Evolutionary conservation across 805 yeast genomes (phyloP).

Genomic region (Myxozyma neglecta): DNA sequence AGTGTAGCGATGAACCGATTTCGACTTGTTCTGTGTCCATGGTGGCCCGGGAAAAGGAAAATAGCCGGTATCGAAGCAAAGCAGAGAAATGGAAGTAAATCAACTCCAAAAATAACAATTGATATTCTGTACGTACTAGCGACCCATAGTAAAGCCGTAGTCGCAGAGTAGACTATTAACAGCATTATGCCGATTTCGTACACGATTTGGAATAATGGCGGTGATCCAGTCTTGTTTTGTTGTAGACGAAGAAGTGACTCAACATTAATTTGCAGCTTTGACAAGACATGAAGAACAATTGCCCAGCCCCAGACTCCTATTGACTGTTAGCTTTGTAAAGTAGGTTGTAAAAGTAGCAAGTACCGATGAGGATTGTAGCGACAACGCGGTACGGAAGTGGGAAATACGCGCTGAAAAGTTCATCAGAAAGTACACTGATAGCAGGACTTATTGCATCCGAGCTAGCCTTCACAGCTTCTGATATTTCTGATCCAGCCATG

Average conservation of each 20-base stretch:
- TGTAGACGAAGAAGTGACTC: constrained; percentile 32
- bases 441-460: not conserved
- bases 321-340: not conserved
- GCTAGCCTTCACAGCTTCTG: not conserved
- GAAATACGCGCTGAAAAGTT: constrained; percentile 40
- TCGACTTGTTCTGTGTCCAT: constrained; percentile 42
- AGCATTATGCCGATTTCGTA: constrained; percentile 41
- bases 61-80: constrained; percentile 41
- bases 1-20: constrained; percentile 48
- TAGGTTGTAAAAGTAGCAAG: not conserved
- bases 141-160: constrained; percentile 39
- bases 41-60: constrained; percentile 43
- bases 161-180: constrained; percentile 33
- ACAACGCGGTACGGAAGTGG: constrained; percentile 52
- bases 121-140: constrained; percentile 28
- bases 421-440: constrained; percentile 7
- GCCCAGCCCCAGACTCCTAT: constrained; percentile 43
- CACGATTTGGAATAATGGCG: constrained; percentile 41
- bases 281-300: constrained; percentile 35
- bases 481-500: not conserved
- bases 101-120: constrained; percentile 36
- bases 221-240: constrained; percentile 19
- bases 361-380: constrained; percentile 33
- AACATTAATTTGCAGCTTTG: constrained; percentile 35
- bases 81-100: constrained; percentile 46